These are phyloP conservation scores for Aspergillus amoenus DNA, from an alignment of 2,329 filamentous ascomycete species.

Conservation along the genomic window DNA sequence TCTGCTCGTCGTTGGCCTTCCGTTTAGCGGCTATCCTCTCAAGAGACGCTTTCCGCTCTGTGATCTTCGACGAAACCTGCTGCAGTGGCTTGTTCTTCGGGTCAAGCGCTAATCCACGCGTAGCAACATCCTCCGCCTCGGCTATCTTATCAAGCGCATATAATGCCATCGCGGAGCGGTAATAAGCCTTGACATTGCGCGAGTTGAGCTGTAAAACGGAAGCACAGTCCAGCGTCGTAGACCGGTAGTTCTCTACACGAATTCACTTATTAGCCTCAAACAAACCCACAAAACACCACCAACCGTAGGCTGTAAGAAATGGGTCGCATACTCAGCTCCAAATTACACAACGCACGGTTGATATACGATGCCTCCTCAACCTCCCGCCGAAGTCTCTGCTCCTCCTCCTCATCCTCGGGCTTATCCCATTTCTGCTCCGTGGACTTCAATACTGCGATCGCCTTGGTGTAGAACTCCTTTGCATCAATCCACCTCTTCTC, in stretches of 20 bases:
- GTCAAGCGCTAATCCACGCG: conserved; percentile 72
- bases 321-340: conserved; percentile 66
- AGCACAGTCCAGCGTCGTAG: conserved; percentile 81
- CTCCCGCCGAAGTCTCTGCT: conserved; percentile 61
- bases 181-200: conserved; percentile 84
- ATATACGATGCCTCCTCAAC: conserved; percentile 75
- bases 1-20: conserved; percentile 46
- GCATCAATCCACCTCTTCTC: conserved; percentile 75
- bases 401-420: conserved; percentile 55
- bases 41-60: conserved; percentile 56
- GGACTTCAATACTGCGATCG: conserved; percentile 67
- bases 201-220: conserved; percentile 76
- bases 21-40: conserved; percentile 58
- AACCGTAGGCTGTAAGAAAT: neutral
- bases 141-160: conserved; percentile 73
- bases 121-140: conserved; percentile 79
- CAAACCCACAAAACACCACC: no score
- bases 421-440: conserved; percentile 58
- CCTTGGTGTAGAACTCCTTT: conserved; percentile 87
- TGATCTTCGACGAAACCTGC: conserved; percentile 62
- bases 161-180: conserved; percentile 76
- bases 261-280: neutral
- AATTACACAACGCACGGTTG: conserved; percentile 86
- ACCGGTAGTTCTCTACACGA: conserved; percentile 74
- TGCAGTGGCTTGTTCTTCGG: conserved; percentile 66